Base-by-base conservation (phyloP, 257 asterid species). In the Fraxinus cuspidata region DNA sequence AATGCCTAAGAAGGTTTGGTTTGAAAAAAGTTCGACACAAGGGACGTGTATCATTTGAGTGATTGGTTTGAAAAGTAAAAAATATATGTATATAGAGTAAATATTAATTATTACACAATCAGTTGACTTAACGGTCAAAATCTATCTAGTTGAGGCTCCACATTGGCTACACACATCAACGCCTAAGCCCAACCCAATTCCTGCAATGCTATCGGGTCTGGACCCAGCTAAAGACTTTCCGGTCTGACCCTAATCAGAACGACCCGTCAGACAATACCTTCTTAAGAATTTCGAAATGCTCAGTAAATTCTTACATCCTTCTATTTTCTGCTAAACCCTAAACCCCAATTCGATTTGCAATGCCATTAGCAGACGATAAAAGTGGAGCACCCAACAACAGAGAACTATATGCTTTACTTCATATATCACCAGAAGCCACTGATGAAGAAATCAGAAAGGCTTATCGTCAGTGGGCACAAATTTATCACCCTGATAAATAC, bases 401-500 rank as follows among this genome's bases (percentile, higher is more conserved):
- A 78, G 90, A 92, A 74, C 93, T 96, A 15, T 96, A 96, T 75
- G 99, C 98, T 75, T 72, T 90, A 78, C 95, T 93, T 72, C 88
- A 96, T 81, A 66, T 96, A 71, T 92, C 98, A 77, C 99, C 98
- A 8, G 89, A 93, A 86, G 98, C 99, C 56, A 92, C 99, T 2
- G 93, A 89, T 82, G 98, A 96, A 88, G 99, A 96, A 84, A 96
- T 93, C 78, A 74, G 97, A 86, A 93, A 72, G 83, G 95, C 99
- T 73, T 96, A 96, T 85, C 98, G 99, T 56, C 97, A 92, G 81
- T 96, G 98, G 99, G 99, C 99, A 56, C 97, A 92, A 86, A 86
- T 93, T 71, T 96, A 96, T 79, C 99, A 96, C 65, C 99, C 99
- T 35, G 99, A 96, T 78, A 96, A 96, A 79, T 87, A 86, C 87